These are phyloP conservation scores for Nannizzia gypsea DNA, from an alignment of 2,329 filamentous ascomycete genomes.

Conservation along the genomic window DNA sequence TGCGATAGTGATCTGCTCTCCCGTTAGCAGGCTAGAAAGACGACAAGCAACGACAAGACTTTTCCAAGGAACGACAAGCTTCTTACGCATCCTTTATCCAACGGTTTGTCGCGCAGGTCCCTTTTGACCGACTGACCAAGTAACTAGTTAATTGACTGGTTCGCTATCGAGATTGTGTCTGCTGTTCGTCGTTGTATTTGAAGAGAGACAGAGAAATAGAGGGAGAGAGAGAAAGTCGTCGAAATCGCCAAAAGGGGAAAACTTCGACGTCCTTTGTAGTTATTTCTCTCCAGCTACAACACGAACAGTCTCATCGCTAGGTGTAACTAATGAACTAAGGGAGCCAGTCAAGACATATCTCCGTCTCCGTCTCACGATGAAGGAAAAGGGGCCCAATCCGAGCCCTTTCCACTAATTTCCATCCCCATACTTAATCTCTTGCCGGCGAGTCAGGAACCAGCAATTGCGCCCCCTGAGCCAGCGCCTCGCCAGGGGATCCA, in stretches of 20 bases:
- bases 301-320: too few species aligned
- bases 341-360: background rate
- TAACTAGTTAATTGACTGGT: too few species aligned
- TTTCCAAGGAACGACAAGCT: background rate
- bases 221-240: background rate
- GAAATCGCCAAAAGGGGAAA: background rate
- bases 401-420: background rate
- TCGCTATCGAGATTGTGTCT: too few species aligned
- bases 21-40: background rate
- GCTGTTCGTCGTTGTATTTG: too few species aligned
- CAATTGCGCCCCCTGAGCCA: background rate
- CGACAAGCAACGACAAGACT: background rate
- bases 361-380: background rate
- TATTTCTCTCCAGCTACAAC: background rate
- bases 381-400: background rate
- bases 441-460: background rate
- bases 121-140: too few species aligned
- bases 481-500: background rate
- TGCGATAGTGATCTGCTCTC: constrained; percentile 29
- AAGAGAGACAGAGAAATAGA: background rate
- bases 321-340: too few species aligned
- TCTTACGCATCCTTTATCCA: background rate
- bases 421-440: background rate
- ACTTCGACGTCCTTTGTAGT: background rate
- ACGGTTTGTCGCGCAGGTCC: background rate